phyloP scores from a whole-genome alignment of 1,284 basidiomycete species.

The Ganoderma sinense region DNA sequence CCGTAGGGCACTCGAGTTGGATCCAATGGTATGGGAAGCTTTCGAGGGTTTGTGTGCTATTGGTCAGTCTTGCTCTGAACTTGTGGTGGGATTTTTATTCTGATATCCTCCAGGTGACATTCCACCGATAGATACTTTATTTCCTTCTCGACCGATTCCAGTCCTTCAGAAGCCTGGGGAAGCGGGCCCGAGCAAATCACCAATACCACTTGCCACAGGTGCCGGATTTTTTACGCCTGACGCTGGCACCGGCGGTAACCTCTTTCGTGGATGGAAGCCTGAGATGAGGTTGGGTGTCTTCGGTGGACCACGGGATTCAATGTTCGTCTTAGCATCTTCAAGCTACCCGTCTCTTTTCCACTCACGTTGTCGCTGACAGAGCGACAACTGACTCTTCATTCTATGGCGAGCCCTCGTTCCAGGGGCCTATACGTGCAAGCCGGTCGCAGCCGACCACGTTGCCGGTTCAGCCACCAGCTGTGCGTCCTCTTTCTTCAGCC shows the following conservation, averaged over 20 bases:
- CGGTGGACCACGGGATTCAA: slow-evolving; percentile 62
- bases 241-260: slow-evolving; percentile 56
- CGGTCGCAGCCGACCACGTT: slow-evolving; percentile 41
- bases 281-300: slow-evolving; percentile 56
- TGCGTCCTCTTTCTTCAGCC: slow-evolving; percentile 78
- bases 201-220: slow-evolving; percentile 60
- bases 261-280: slow-evolving; percentile 61
- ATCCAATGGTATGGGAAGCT: slow-evolving; percentile 93
- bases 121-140: slow-evolving; percentile 73
- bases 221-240: slow-evolving; percentile 85
- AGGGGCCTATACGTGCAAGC: slow-evolving; percentile 46
- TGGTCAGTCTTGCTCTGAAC: slow-evolving; percentile 56
- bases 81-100: slow-evolving; percentile 19
- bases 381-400: slow-evolving; percentile 68
- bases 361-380: slow-evolving; percentile 43
- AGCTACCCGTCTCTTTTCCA: neutral
- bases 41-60: slow-evolving; percentile 88
- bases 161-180: slow-evolving; percentile 59
- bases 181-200: slow-evolving; percentile 49
- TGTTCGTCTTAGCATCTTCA: slow-evolving; percentile 50
- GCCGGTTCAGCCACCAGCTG: slow-evolving; percentile 53
- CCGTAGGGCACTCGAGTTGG: slow-evolving; percentile 72
- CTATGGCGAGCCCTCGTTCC: slow-evolving; percentile 66
- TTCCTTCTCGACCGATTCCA: slow-evolving; percentile 71
- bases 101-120: slow-evolving; percentile 56